Evolutionary conservation across 257 asterid species (phyloP).

Genomic region (Nicotiana benthamiana): DNA sequence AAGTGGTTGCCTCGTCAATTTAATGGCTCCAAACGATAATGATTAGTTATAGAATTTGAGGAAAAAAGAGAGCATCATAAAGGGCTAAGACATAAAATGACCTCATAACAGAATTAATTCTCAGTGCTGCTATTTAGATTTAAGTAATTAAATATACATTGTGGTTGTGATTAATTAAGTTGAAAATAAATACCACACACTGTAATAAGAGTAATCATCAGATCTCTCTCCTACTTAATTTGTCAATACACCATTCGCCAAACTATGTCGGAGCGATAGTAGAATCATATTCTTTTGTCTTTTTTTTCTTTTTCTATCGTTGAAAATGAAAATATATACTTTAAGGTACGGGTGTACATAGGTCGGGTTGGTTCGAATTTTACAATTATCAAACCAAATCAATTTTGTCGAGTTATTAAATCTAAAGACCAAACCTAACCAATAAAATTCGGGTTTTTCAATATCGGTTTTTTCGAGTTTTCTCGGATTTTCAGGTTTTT

Average conservation of each 20-base stretch:
- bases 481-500: too few relatives aligned
- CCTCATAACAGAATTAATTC: slow-evolving; percentile 5
- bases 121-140: not conserved
- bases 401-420: too few relatives aligned
- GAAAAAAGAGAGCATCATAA: not conserved
- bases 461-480: too few relatives aligned
- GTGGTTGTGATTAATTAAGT: not conserved
- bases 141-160: not conserved
- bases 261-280: not conserved
- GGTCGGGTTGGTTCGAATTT: too few relatives aligned
- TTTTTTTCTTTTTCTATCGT: not conserved
- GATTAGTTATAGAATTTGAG: not conserved
- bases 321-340: not conserved
- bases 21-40: not conserved
- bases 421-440: too few relatives aligned
- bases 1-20: not conserved
- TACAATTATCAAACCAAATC: too few relatives aligned
- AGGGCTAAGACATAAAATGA: not conserved
- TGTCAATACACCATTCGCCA: not conserved
- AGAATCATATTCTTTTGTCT: not conserved
- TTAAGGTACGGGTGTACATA: too few relatives aligned
- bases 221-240: not conserved
- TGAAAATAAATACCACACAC: not conserved
- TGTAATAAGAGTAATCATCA: not conserved
- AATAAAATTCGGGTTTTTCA: too few relatives aligned